Base-by-base conservation (phyloP, 306 rosid species). In the Lathyrus sativus region DNA sequence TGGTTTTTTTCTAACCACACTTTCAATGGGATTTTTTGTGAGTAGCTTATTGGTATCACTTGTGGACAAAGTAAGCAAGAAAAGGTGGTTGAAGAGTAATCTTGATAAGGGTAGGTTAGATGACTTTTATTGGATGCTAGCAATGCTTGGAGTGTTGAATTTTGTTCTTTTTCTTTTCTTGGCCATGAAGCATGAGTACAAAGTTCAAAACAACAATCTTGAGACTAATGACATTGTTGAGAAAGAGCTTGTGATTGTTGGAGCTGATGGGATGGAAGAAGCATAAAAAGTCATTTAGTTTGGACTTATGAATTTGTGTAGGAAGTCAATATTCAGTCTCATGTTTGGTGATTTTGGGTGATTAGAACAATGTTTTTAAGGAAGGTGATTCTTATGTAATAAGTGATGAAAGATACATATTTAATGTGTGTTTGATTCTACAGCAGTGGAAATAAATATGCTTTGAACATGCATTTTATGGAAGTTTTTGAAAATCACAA, bases 11-110 rank as follows among this genome's bases (percentile, higher is more conserved):
- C 84, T 90, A 9, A 77, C 89, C 67, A 87, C 91, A 22, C 83
- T 93, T 43, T 90, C 99, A 29, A 93, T 88, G 99, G 99, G 97
- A 8, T 93, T 79, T 79, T 93, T 80, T 73, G 84, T 90, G 0
- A 93, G 97, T 81, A 93, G 95, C 64, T 76, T 93, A 59, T 62
- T 86, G 81, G 97, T 90, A 37, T 72, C 88, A 2, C 62, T 90
- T 0, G 92, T 88, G 53, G 97, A 88, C 71, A 86, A 84, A 50
- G 83, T 85, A 35, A 88, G 95, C 39, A 73, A 79, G 38, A 85
- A 85, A 70, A 73, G 48, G 28, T 93, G 95, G 99, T 85, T 93
- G 31, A 77, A 80, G 76, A 93, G 92, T 71, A 79, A 93, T 75
- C 75, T 90, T 37, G 83, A 86, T 71, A 79, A 6, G 29, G 96